phyloP scores from a whole-genome alignment of 2,329 filamentous ascomycete species.

The Microsporum audouinii region DNA sequence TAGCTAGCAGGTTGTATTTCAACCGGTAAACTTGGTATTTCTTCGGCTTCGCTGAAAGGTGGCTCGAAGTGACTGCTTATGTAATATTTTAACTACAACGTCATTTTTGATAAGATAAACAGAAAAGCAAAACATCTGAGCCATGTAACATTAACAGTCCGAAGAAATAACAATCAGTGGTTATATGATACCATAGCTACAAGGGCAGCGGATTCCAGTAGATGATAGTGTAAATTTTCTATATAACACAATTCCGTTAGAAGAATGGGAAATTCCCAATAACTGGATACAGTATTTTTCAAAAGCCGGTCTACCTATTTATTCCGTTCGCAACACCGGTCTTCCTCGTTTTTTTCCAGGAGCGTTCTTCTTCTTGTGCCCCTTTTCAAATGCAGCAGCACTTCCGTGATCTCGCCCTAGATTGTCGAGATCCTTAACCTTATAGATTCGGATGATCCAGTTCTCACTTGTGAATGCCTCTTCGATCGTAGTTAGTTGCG shows the following conservation, averaged over 20 bases:
- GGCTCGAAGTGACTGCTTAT: not conserved
- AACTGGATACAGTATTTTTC: not conserved
- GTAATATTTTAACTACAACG: not conserved
- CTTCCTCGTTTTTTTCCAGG: slow-evolving; percentile 28
- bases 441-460: slow-evolving; percentile 99
- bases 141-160: not conserved
- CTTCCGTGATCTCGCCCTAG: slow-evolving; percentile 75
- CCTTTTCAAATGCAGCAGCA: slow-evolving; percentile 43
- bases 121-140: not conserved
- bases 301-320: not conserved
- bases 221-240: not conserved
- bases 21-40: not conserved
- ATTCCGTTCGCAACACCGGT: slow-evolving; percentile 33
- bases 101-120: not conserved
- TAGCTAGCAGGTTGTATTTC: not conserved
- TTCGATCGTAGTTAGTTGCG: slow-evolving; percentile 76
- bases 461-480: slow-evolving; percentile 99
- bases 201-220: not conserved
- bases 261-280: not conserved
- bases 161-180: not conserved
- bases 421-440: slow-evolving; percentile 98
- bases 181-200: not conserved
- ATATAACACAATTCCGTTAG: slow-evolving; percentile 1
- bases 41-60: not conserved
- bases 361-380: slow-evolving; percentile 42